Evolutionary conservation across 164 flowering plant genomes (phyloP).

Genomic region (Dillenia suffruticosa): DNA sequence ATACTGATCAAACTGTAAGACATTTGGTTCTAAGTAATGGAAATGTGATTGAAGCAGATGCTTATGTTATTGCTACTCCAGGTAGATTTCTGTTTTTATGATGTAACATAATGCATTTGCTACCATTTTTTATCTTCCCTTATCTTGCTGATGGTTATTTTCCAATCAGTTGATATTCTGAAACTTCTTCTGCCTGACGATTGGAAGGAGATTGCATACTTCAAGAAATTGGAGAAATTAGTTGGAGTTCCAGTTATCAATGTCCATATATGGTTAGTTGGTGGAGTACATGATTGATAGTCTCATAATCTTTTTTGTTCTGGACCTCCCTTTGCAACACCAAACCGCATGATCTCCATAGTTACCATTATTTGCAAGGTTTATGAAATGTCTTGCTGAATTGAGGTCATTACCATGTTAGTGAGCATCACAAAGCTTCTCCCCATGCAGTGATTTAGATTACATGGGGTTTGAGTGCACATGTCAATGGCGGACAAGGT

Average conservation of each 20-base stretch:
- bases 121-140: background rate
- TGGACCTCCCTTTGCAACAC: background rate
- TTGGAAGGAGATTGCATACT: constrained; percentile 83
- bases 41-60: constrained; percentile 69
- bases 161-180: constrained; percentile 73
- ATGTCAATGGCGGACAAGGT: no score
- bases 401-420: no score
- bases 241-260: constrained; percentile 98
- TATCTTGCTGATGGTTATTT: constrained; percentile 9
- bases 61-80: constrained; percentile 88
- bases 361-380: no score
- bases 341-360: no score
- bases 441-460: no score
- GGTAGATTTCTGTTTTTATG: constrained; percentile 32
- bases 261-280: constrained; percentile 91
- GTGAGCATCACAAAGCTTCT: no score
- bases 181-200: constrained; percentile 88
- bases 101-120: background rate
- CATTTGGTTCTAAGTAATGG: constrained; percentile 64
- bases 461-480: no score
- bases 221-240: constrained; percentile 81
- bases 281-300: no score
- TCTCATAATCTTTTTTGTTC: background rate
- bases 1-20: constrained; percentile 75
- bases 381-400: no score